Evolutionary conservation across 331 rosid species (phyloP).

Genomic region (Malus hybrid): DNA sequence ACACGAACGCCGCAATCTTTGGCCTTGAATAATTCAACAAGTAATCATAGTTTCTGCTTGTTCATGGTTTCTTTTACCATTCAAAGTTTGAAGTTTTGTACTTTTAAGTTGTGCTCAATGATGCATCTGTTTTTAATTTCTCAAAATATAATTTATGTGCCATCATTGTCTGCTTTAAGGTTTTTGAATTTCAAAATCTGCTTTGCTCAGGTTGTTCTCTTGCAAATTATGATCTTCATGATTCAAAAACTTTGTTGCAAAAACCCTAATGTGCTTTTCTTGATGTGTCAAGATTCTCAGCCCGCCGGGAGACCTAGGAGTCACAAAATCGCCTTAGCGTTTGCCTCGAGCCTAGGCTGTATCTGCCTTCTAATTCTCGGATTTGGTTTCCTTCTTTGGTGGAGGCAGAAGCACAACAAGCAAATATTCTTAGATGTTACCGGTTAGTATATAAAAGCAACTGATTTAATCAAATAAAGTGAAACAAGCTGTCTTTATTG

Average conservation of each 20-base stretch:
- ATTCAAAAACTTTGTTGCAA: neutral
- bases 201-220: neutral
- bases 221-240: neutral
- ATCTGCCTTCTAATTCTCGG: slow-evolving; percentile 63
- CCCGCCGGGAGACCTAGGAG: slow-evolving; percentile 47
- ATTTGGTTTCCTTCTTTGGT: slow-evolving; percentile 80
- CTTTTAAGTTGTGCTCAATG: slow-evolving; percentile 20
- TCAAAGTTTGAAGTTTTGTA: slow-evolving; percentile 4
- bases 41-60: slow-evolving; percentile 38
- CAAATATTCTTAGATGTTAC: slow-evolving; percentile 82
- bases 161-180: neutral
- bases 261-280: slow-evolving; percentile 12
- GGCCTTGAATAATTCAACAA: slow-evolving; percentile 40
- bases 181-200: neutral
- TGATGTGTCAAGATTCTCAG: slow-evolving; percentile 40
- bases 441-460: slow-evolving; percentile 39
- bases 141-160: neutral
- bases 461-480: neutral
- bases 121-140: neutral
- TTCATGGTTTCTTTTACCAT: slow-evolving; percentile 5
- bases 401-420: slow-evolving; percentile 77
- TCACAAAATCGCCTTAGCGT: slow-evolving; percentile 69
- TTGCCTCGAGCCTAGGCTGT: slow-evolving; percentile 82
- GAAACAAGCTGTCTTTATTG: neutral
- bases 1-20: slow-evolving; percentile 21